A percentile compares a stretch with the other conserved stretches of the same genome.
Conservation (phyloP, 2,329 filamentous ascomycete species). For the Diaporthe citri region DNA sequence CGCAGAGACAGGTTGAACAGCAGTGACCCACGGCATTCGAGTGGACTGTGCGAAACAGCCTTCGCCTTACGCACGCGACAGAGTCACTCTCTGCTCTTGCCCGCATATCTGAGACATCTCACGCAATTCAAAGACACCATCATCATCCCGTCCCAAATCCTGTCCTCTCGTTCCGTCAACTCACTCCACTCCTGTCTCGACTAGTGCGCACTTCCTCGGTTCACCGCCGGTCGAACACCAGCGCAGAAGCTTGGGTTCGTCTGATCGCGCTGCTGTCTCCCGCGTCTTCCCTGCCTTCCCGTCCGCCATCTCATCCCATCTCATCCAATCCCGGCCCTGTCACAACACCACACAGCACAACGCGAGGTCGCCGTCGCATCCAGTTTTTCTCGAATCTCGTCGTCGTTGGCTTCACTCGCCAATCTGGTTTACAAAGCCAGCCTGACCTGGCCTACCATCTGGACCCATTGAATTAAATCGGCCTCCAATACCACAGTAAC, state of each 20-base stretch:
- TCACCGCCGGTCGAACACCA: background rate
- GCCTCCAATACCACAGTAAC: background rate
- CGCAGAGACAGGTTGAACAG: background rate
- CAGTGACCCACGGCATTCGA: background rate
- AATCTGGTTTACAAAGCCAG: constrained; percentile 3
- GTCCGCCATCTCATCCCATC: constrained; percentile 5
- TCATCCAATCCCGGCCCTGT: background rate
- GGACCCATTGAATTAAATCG: constrained; percentile 1
- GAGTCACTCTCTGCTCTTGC: background rate
- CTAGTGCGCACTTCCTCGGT: background rate
- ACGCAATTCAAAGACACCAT: constrained; percentile 22
- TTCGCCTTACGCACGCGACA: background rate
- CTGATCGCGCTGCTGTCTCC: constrained; percentile 27
- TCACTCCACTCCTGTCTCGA: background rate
- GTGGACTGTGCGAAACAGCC: background rate
- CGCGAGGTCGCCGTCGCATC: constrained; percentile 21
- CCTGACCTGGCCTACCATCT: background rate
- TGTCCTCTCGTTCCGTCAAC: background rate
- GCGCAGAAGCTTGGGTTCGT: background rate
- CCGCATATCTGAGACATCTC: constrained; percentile 21
- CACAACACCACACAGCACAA: constrained; percentile 1
- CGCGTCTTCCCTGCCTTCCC: constrained; percentile 13
- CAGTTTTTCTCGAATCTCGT: constrained; percentile 12
- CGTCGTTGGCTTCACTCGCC: constrained; percentile 7
- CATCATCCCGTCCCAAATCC: background rate